Base-by-base conservation (phyloP, 108 stramenopile genomes). In the Fragilaria radians region DNA sequence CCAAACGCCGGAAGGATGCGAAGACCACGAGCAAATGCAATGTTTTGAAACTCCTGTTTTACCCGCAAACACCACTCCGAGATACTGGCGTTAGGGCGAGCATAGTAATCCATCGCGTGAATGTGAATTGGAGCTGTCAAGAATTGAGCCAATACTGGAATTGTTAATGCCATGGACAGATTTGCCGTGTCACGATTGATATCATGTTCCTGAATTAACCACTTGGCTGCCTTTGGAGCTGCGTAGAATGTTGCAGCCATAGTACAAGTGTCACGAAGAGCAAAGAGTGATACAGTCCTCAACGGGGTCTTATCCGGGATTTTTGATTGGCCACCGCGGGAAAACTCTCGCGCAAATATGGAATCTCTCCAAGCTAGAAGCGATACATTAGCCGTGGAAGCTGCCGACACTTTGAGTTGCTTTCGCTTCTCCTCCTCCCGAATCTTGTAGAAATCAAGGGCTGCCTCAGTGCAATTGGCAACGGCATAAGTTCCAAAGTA, bases 1-100 rank as follows among this genome's bases (percentile, higher is more conserved):
- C 68, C 67, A 53, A 74, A 74, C 17, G 73, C 73, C 23, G 73
- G 73, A 26, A 74, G 46, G 59, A 74, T 74, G 34, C 73, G 73
- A 28, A 74, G 51, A 23, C 73, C 58, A 34, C 73, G 67, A n/a
- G 73, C 73, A 54, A 74, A 69, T 21, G 59, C 50, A 9, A 74
- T 68, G 14, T 46, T 74, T 29, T 19, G 9, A 29, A 74, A 61
- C 47, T 74, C 73, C 21, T 62, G 47, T 32, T 26, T 21, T 28
- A 74, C 59, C 5, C 29, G 23, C 11, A 65, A 34, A 14, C 61
- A 46, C 5, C 73, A 68, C 17, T 63, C 68, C 5, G 73, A 59
- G 3, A 59, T 63, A 2, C 66, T 49, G 9, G 62, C 66, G 5
- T 33, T 23, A 9, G 67, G 73, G 25, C 31, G 47, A 46, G 19